A percentile compares a stretch with the other conserved stretches of the same genome.
Conservation (phyloP, 2,329 filamentous ascomycete genomes). For the Venturia aucupariae region DNA sequence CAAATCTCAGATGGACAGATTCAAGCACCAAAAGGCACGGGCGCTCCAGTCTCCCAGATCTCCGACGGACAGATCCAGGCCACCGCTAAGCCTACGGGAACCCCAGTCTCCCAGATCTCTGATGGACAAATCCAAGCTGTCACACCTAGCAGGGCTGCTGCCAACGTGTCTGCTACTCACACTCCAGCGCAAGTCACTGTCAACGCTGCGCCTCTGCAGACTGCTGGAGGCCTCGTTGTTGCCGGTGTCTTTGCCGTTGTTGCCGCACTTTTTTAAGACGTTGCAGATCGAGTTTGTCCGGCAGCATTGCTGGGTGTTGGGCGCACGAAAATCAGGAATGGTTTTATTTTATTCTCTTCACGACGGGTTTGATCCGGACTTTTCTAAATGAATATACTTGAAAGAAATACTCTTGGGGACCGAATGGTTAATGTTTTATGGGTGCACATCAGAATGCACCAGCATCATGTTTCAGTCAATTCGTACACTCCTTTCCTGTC, state of each 20-base stretch:
- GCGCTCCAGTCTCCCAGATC: slow-evolving; percentile 10
- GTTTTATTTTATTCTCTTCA: background rate
- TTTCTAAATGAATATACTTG: background rate
- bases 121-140: slow-evolving; percentile 13
- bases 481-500: background rate
- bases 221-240: background rate
- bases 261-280: background rate
- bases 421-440: background rate
- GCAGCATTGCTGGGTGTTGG: background rate
- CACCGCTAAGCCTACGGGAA: background rate
- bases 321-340: background rate
- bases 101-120: slow-evolving; percentile 15
- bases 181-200: slow-evolving; percentile 4
- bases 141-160: background rate
- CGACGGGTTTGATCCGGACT: background rate
- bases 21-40: background rate
- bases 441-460: background rate
- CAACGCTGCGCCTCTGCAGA: slow-evolving; percentile 1
- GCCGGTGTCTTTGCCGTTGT: slow-evolving; percentile 3
- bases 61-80: slow-evolving; percentile 13
- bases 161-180: background rate
- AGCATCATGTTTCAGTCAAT: background rate
- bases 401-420: background rate
- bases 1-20: slow-evolving; percentile 14
- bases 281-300: background rate